Conservation (phyloP, 129 eudicot species). For the Erigeron canadensis region DNA sequence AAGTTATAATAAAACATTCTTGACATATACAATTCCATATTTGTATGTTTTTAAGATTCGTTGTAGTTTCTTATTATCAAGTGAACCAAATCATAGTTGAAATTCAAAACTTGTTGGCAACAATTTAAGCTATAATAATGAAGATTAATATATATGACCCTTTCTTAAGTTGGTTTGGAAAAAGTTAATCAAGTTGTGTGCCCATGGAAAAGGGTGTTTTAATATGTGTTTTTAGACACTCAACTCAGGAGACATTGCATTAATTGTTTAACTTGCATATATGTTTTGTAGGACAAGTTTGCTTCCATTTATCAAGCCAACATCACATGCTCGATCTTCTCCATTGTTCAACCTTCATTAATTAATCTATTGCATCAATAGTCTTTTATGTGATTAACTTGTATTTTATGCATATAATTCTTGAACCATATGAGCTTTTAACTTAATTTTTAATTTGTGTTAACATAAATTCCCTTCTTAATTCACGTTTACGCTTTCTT, state of each 20-base stretch:
- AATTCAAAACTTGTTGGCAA: background rate
- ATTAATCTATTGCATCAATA: slow-evolving; percentile 15
- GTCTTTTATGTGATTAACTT: slow-evolving; percentile 15
- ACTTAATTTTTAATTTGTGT: slow-evolving; percentile 5
- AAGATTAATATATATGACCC: background rate
- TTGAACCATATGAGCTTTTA: slow-evolving; percentile 17
- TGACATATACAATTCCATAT: too few relatives aligned
- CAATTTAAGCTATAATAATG: background rate
- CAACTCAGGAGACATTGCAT: slow-evolving; percentile 21
- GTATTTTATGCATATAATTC: slow-evolving; percentile 17
- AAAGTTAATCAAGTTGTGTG: slow-evolving; percentile 20
- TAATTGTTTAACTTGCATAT: slow-evolving; percentile 19
- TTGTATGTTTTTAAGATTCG: too few relatives aligned
- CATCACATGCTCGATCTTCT: slow-evolving; percentile 29
- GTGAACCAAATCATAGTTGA: background rate
- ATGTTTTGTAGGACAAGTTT: slow-evolving; percentile 35
- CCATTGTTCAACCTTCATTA: slow-evolving; percentile 20
- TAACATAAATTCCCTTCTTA: background rate
- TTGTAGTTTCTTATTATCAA: too few relatives aligned
- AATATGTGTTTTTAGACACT: slow-evolving; percentile 16
- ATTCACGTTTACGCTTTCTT: background rate
- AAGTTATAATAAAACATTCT: too few relatives aligned
- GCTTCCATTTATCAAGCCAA: slow-evolving; percentile 36
- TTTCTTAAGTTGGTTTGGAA: slow-evolving; percentile 14
- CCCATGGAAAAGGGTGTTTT: slow-evolving; percentile 24